Percentiles rank a stretch among this genome's conserved stretches.
phyloP scores from a whole-genome alignment of 495 filamentous ascomycete genomes.

The Parathielavia hyrcaniae region DNA sequence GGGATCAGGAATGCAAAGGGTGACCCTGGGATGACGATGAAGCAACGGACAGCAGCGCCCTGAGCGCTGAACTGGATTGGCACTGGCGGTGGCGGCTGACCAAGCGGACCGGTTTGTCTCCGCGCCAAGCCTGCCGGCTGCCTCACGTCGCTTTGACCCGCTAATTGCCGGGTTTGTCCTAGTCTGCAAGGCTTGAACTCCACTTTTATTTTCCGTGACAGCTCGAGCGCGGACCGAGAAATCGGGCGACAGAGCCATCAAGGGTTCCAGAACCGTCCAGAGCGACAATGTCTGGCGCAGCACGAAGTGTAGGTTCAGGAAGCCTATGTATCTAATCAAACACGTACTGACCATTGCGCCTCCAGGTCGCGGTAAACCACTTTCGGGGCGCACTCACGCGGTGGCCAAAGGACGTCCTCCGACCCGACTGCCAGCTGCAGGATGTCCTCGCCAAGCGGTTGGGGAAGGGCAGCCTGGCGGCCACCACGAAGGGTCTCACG shows the following conservation, averaged over 20 bases:
- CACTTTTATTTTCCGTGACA: too few relatives aligned
- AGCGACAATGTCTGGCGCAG: slow-evolving; percentile 25
- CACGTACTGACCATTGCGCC: neutral
- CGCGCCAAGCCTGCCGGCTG: slow-evolving; percentile 3
- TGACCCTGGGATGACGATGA: slow-evolving; percentile 5
- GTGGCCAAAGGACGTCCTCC: slow-evolving; percentile 74
- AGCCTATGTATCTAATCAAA: neutral
- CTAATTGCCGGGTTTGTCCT: neutral
- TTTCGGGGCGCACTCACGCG: slow-evolving; percentile 60
- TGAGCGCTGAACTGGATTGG: neutral
- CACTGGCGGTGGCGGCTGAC: slow-evolving; percentile 10
- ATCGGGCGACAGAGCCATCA: neutral
- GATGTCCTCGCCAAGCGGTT: slow-evolving; percentile 59
- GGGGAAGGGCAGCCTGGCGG: slow-evolving; percentile 47
- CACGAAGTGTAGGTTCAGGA: slow-evolving; percentile 15
- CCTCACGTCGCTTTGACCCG: slow-evolving; percentile 6
- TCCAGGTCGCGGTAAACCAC: slow-evolving; percentile 23
- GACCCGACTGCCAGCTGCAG: slow-evolving; percentile 71
- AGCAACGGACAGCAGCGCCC: slow-evolving; percentile 11
- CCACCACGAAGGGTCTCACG: slow-evolving; percentile 18
- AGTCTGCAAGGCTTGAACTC: neutral
- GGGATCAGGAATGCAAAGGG: neutral
- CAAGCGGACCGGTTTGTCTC: slow-evolving; percentile 8
- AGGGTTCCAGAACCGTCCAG: neutral
- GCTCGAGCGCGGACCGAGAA: neutral